A percentile compares a stretch with the other conserved stretches of the same genome.
phyloP scores from a whole-genome alignment of 495 filamentous ascomycete species.

The Lasiosphaeria ovina region DNA sequence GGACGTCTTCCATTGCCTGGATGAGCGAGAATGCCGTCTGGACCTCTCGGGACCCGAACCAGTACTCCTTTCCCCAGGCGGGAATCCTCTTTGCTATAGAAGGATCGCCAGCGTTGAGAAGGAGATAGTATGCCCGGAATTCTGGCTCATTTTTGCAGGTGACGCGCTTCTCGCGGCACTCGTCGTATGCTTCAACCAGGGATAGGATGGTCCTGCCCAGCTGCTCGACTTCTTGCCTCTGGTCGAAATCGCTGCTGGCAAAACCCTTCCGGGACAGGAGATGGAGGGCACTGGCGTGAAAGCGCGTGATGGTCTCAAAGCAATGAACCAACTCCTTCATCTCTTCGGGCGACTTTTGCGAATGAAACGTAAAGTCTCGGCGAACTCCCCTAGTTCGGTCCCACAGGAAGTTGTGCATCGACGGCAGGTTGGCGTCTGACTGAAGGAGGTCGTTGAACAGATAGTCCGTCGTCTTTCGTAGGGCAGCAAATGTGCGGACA shows the following conservation, averaged over 20 bases:
- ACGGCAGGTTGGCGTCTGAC: slow-evolving; percentile 59
- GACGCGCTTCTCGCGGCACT: slow-evolving; percentile 53
- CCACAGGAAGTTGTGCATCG: slow-evolving; percentile 86
- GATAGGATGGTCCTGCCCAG: slow-evolving; percentile 84
- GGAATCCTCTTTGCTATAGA: slow-evolving; percentile 73
- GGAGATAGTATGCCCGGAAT: slow-evolving; percentile 84
- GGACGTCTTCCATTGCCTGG: slow-evolving; percentile 33
- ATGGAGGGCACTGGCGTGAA: slow-evolving; percentile 87
- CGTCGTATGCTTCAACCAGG: slow-evolving; percentile 84
- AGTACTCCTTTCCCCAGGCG: slow-evolving; percentile 73
- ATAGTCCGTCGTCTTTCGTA: slow-evolving; percentile 78
- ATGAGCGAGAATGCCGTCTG: slow-evolving; percentile 43
- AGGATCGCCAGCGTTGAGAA: slow-evolving; percentile 76
- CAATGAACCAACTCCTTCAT: slow-evolving; percentile 72
- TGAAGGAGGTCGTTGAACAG: slow-evolving; percentile 72
- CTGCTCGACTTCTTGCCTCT: slow-evolving; percentile 90
- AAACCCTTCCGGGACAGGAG: slow-evolving; percentile 66
- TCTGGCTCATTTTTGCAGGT: slow-evolving; percentile 73
- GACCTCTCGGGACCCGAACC: slow-evolving; percentile 59
- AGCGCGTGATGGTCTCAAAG: slow-evolving; percentile 85
- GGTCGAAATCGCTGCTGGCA: slow-evolving; percentile 70
- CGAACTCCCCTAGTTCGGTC: slow-evolving; percentile 89
- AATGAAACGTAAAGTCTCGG: slow-evolving; percentile 90
- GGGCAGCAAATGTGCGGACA: slow-evolving; percentile 73
- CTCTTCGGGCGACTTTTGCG: slow-evolving; percentile 57